phyloP scores from a whole-genome alignment of 2,329 filamentous ascomycete species.

The Pseudopyrenochaeta lycopersici region DNA sequence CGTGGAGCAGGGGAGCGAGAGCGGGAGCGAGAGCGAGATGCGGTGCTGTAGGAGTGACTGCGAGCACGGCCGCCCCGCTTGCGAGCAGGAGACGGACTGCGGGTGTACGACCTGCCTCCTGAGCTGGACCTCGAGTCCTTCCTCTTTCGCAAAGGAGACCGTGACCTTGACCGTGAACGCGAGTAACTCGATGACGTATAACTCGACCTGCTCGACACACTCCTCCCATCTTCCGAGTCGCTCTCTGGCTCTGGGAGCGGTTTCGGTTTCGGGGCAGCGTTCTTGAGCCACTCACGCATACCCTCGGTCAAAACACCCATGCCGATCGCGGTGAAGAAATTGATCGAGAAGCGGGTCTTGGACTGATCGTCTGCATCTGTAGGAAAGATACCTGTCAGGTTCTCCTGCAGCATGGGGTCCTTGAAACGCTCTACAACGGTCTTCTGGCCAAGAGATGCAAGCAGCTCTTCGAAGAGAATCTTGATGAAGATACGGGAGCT shows the following conservation, averaged over 20 bases:
- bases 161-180: slow-evolving; percentile 27
- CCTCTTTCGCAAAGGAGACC: slow-evolving; percentile 25
- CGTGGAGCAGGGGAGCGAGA: slow-evolving; percentile 34
- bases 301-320: slow-evolving; percentile 95
- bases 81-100: slow-evolving; percentile 37
- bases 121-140: slow-evolving; percentile 36
- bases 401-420: slow-evolving; percentile 75
- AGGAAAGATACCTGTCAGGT: slow-evolving; percentile 87
- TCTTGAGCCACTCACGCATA: slow-evolving; percentile 90
- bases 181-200: slow-evolving; percentile 42
- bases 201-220: slow-evolving; percentile 44
- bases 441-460: slow-evolving; percentile 84
- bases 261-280: slow-evolving; percentile 80
- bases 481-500: slow-evolving; percentile 98
- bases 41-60: slow-evolving; percentile 22
- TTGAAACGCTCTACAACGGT: slow-evolving; percentile 82
- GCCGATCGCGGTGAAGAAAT: slow-evolving; percentile 98
- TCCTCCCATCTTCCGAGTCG: slow-evolving; percentile 44
- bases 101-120: slow-evolving; percentile 39
- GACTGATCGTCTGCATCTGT: slow-evolving; percentile 79
- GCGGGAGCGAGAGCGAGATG: slow-evolving; percentile 23
- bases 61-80: slow-evolving; percentile 29
- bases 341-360: slow-evolving; percentile 96
- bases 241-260: slow-evolving; percentile 56
- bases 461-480: slow-evolving; percentile 92